Percentiles rank a stretch among this genome's conserved stretches.
Evolutionary conservation across 768 basidiomycete genomes (phyloP).

Genomic region (Russula earlei): DNA sequence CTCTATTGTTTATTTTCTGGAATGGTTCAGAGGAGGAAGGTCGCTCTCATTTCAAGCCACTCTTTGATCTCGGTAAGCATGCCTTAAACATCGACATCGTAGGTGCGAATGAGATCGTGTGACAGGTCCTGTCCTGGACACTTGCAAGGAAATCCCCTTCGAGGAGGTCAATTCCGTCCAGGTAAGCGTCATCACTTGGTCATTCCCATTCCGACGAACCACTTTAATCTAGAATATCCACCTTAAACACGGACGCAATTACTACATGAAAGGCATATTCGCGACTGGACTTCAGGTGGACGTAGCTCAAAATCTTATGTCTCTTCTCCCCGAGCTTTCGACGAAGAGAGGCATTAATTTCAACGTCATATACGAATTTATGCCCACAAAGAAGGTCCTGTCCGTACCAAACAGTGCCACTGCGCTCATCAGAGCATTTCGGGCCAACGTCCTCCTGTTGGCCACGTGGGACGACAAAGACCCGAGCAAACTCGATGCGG

Average conservation of each 20-base stretch:
- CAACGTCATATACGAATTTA: constrained; percentile 9
- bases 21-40: constrained; percentile 25
- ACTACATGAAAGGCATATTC: constrained; percentile 15
- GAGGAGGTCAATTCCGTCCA: constrained; percentile 14
- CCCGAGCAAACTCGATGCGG: constrained; percentile 1
- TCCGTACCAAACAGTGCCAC: constrained; percentile 15
- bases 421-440: constrained; percentile 6
- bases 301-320: neutral
- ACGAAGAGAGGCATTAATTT: neutral
- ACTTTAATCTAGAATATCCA: constrained; percentile 7
- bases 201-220: neutral
- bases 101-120: neutral
- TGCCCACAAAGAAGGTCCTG: constrained; percentile 9
- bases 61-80: constrained; percentile 22
- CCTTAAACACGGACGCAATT: constrained; percentile 3
- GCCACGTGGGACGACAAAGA: constrained; percentile 1
- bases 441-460: neutral
- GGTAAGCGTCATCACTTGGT: neutral
- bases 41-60: constrained; percentile 19
- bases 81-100: neutral
- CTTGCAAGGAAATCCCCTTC: constrained; percentile 20
- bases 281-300: neutral
- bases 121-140: constrained; percentile 20
- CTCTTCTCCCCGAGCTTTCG: neutral
- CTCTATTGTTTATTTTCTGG: constrained; percentile 18